Evolutionary conservation across 495 filamentous ascomycete genomes (phyloP).

Genomic region (Oidiodendron maius): DNA sequence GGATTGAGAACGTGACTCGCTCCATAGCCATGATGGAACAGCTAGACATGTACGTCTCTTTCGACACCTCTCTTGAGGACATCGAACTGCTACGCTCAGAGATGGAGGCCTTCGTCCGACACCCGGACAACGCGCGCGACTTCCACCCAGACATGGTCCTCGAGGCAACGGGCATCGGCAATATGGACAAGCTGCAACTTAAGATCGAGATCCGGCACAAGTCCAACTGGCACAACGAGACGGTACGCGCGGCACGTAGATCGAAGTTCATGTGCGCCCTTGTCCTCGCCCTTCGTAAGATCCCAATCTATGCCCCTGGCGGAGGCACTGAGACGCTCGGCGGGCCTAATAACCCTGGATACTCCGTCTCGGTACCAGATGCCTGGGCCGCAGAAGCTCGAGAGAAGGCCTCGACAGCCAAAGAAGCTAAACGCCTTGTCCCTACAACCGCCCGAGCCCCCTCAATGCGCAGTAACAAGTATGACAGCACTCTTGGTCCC

Average conservation of each 20-base stretch:
- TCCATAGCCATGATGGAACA: conserved; percentile 89
- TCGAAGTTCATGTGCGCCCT: conserved; percentile 97
- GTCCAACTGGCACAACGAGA: conserved; percentile 93
- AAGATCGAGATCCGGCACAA: conserved; percentile 84
- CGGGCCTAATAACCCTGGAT: conserved; percentile 61
- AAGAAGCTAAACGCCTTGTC: conserved; percentile 57
- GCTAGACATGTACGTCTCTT: conserved; percentile 70
- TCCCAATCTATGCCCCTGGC: conserved; percentile 82
- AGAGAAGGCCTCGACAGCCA: conserved; percentile 52
- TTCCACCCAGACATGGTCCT: conserved; percentile 82
- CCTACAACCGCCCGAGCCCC: conserved; percentile 19
- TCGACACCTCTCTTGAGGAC: conserved; percentile 82
- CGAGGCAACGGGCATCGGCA: conserved; percentile 70
- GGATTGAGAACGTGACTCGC: conserved; percentile 89
- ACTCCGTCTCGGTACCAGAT: conserved; percentile 67
- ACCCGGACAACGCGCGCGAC: conserved; percentile 83
- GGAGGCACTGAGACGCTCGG: conserved; percentile 63
- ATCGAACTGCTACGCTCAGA: conserved; percentile 75
- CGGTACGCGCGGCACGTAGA: conserved; percentile 71
- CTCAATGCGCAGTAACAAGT: neutral
- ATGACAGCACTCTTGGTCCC: conserved; percentile 8
- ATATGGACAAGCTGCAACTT: conserved; percentile 83
- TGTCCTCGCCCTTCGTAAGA: conserved; percentile 74
- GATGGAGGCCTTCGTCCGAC: conserved; percentile 75
- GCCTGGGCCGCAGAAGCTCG: conserved; percentile 53